Evolutionary conservation across 306 rosid species (phyloP).

Genomic region (Dicorynia guianensis): DNA sequence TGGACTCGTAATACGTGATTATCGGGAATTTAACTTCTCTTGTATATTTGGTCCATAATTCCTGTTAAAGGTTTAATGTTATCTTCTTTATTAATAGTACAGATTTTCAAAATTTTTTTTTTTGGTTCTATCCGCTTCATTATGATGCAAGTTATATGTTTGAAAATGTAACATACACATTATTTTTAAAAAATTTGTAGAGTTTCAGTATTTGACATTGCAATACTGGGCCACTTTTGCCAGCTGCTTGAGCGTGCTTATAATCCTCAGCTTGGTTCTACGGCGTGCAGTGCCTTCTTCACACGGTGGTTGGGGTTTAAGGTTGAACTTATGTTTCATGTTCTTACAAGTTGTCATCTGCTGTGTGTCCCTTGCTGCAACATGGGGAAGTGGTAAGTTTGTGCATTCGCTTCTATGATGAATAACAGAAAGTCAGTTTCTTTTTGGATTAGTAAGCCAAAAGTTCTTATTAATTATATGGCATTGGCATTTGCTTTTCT

Average conservation of each 20-base stretch:
- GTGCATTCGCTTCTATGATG: not conserved
- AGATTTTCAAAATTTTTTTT: not conserved
- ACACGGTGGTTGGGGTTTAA: conserved; percentile 49
- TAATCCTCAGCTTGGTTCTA: conserved; percentile 55
- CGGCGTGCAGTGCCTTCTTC: conserved; percentile 25
- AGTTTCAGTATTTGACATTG: conserved; percentile 75
- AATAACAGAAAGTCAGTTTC: not conserved
- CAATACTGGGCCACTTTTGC: conserved; percentile 93
- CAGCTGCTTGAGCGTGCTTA: conserved; percentile 68
- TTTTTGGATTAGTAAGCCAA: not conserved
- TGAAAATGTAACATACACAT: conserved; percentile 31
- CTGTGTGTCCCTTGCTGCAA: conserved; percentile 54
- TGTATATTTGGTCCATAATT: not conserved
- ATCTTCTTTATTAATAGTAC: not conserved
- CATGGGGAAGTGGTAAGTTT: conserved; percentile 62
- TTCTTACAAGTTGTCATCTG: conserved; percentile 56
- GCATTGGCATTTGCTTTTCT: conserved; percentile 20
- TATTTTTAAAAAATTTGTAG: conserved; percentile 47
- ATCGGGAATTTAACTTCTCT: not conserved
- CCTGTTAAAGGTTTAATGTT: not conserved
- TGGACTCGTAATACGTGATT: not conserved
- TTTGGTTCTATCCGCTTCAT: conserved; percentile 8
- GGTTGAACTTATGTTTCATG: conserved; percentile 54
- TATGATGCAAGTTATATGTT: not conserved
- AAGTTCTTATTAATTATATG: not conserved